Percentiles rank a stretch among this genome's conserved stretches.
Conservation (phyloP, 257 asterid species). For the Plantago elongata region DNA sequence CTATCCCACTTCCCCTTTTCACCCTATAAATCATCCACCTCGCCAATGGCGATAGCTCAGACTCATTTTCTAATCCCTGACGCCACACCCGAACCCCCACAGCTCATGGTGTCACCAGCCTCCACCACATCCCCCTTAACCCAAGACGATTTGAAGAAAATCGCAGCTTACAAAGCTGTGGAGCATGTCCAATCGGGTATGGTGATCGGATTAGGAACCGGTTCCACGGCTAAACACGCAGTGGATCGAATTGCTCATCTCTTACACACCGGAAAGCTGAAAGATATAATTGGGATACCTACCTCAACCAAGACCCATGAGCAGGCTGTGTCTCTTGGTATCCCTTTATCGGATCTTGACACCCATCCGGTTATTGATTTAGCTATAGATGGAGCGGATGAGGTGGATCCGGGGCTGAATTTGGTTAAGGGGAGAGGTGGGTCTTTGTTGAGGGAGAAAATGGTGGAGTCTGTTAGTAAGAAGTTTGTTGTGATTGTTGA, state of each 20-base stretch:
- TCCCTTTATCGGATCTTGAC: conserved; percentile 61
- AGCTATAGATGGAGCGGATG: conserved; percentile 69
- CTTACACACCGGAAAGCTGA: conserved; percentile 39
- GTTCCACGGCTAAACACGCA: conserved; percentile 66
- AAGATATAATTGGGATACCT: conserved; percentile 50
- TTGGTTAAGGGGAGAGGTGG: conserved; percentile 73
- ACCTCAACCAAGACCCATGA: conserved; percentile 45
- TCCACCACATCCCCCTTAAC: conserved; percentile 30
- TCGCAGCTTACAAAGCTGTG: conserved; percentile 60
- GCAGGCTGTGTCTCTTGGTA: conserved; percentile 52
- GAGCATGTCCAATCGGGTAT: conserved; percentile 60
- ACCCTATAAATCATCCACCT: conserved; percentile 13
- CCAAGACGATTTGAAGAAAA: conserved; percentile 57
- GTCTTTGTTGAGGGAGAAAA: conserved; percentile 50
- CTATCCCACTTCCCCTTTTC: conserved; percentile 4
- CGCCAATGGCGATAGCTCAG: conserved; percentile 50
- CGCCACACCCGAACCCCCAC: conserved; percentile 28
- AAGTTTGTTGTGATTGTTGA: conserved; percentile 53
- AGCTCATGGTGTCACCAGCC: conserved; percentile 31
- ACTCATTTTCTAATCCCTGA: conserved; percentile 32
- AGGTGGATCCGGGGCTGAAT: conserved; percentile 55
- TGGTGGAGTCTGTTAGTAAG: conserved; percentile 50
- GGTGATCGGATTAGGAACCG: conserved; percentile 60
- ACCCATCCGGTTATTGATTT: conserved; percentile 51
- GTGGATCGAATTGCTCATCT: conserved; percentile 53